A percentile compares a stretch with the other conserved stretches of the same genome.
Evolutionary conservation across 306 rosid genomes (phyloP).

Genomic region (Castanea sativa): DNA sequence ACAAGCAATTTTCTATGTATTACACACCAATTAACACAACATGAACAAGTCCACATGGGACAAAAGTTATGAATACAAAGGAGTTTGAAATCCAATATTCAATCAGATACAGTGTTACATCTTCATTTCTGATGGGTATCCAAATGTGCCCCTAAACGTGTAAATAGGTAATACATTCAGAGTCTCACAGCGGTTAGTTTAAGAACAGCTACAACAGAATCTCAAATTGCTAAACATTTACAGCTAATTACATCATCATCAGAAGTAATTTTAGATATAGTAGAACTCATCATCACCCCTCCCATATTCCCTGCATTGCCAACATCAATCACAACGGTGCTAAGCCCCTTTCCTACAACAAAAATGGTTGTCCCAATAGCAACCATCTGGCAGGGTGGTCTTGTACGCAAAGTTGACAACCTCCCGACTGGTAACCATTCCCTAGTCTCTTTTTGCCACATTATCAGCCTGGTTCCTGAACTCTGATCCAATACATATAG

Average conservation of each 20-base stretch:
- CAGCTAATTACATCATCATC: slow-evolving; percentile 65
- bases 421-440: slow-evolving; percentile 77
- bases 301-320: slow-evolving; percentile 46
- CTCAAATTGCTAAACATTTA: slow-evolving; percentile 65
- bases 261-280: slow-evolving; percentile 52
- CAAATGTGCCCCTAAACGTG: neutral
- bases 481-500: slow-evolving; percentile 73
- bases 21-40: neutral
- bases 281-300: slow-evolving; percentile 64
- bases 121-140: neutral
- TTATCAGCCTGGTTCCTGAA: slow-evolving; percentile 69
- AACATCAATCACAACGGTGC: slow-evolving; percentile 78
- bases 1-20: too few relatives aligned
- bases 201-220: neutral
- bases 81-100: neutral
- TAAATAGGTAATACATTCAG: neutral
- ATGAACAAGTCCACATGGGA: neutral
- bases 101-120: neutral
- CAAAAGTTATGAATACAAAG: neutral
- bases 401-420: slow-evolving; percentile 71
- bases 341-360: slow-evolving; percentile 74
- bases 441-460: slow-evolving; percentile 59
- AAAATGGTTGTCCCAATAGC: slow-evolving; percentile 66
- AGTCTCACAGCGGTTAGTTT: neutral
- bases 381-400: slow-evolving; percentile 77